Conservation (phyloP, 2,329 filamentous ascomycete species). For the Laburnicola sp. region DNA sequence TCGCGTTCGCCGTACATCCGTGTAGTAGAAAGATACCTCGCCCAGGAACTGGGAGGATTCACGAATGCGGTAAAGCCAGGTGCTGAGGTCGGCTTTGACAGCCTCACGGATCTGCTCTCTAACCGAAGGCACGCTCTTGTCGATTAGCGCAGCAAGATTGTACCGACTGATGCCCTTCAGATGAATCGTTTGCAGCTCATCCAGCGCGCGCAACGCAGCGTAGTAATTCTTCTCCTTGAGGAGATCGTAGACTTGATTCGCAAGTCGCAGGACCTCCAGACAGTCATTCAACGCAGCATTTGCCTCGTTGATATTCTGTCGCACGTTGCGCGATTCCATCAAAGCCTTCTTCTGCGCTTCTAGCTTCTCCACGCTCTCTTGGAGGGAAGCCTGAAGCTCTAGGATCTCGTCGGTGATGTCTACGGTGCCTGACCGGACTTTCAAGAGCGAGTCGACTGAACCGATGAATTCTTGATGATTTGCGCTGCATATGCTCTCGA, state of each 20-base stretch:
- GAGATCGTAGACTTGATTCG: constrained; percentile 91
- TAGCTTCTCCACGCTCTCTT: constrained; percentile 89
- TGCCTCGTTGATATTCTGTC: constrained; percentile 94
- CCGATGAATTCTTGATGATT: constrained; percentile 96
- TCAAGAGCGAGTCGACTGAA: constrained; percentile 91
- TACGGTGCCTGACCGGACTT: constrained; percentile 87
- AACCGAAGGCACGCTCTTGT: constrained; percentile 90
- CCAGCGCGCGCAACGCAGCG: constrained; percentile 86
- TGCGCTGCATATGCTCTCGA: constrained; percentile 90
- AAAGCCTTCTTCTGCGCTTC: constrained; percentile 92
- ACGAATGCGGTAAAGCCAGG: constrained; percentile 91
- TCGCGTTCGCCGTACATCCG: constrained; percentile 78
- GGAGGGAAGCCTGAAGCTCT: constrained; percentile 90
- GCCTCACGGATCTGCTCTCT: constrained; percentile 93
- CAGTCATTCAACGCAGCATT: constrained; percentile 87
- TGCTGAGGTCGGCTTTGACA: constrained; percentile 95
- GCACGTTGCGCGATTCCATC: constrained; percentile 87
- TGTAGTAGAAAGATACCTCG: constrained; percentile 96
- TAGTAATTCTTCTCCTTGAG: constrained; percentile 94
- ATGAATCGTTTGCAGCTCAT: constrained; percentile 95
- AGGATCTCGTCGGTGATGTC: constrained; percentile 87
- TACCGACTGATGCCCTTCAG: constrained; percentile 93
- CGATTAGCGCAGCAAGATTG: constrained; percentile 92
- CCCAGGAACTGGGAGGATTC: constrained; percentile 96
- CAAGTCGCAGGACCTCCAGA: constrained; percentile 84